Conservation (phyloP, 1,284 basidiomycete genomes). For the Butyriboletus appendiculatus region DNA sequence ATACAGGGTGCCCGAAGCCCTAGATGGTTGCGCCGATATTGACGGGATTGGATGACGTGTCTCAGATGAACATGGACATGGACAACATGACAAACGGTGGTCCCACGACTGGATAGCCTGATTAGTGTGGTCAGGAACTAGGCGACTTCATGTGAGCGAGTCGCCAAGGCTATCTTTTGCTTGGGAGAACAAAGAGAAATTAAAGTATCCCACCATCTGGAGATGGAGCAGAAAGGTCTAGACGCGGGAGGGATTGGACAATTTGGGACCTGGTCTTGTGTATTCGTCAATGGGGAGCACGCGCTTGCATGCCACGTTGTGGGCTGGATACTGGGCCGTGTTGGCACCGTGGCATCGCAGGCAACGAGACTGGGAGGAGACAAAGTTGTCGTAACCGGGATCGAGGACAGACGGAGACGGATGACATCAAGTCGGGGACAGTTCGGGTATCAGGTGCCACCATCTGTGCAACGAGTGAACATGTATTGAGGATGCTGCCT, state of each 20-base stretch:
- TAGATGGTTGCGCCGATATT: not conserved
- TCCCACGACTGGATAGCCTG: not conserved
- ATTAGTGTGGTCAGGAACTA: not conserved
- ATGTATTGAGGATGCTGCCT: not conserved
- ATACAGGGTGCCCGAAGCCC: not conserved
- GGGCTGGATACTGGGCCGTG: not conserved
- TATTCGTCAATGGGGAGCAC: not conserved
- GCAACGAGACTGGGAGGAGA: not conserved
- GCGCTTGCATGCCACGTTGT: not conserved
- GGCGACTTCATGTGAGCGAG: not conserved
- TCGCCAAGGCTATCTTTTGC: not conserved
- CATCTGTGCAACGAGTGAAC: not conserved
- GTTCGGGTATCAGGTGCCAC: not conserved
- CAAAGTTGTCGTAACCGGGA: not conserved
- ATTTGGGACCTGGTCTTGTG: not conserved
- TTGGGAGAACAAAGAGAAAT: not conserved
- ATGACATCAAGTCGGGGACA: not conserved
- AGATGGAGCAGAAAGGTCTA: not conserved
- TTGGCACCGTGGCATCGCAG: not conserved
- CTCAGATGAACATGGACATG: not conserved
- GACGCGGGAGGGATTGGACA: not conserved
- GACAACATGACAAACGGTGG: not conserved
- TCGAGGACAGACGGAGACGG: not conserved
- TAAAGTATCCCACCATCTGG: not conserved
- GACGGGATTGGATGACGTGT: not conserved